Conservation (phyloP, 495 filamentous ascomycete species). For the Xylaria telfairii region DNA sequence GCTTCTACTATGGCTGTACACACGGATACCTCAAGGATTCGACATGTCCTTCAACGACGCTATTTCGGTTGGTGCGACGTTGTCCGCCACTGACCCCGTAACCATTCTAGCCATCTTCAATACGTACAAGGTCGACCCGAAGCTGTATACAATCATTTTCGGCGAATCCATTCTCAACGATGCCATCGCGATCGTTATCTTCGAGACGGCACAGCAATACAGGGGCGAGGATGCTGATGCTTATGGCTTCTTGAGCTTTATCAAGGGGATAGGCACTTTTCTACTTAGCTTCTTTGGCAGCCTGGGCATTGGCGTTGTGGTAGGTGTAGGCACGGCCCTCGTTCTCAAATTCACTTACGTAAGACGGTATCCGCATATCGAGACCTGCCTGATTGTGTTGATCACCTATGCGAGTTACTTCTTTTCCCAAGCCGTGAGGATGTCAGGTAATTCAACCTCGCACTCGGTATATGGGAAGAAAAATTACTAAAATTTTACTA, state of each 20-base stretch:
- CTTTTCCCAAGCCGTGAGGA: conserved; percentile 90
- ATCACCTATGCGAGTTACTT: conserved; percentile 97
- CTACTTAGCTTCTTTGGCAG: conserved; percentile 95
- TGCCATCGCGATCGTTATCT: conserved; percentile 96
- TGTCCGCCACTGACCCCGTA: conserved; percentile 96
- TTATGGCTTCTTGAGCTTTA: conserved; percentile 74
- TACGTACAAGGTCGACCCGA: conserved; percentile 97
- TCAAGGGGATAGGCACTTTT: conserved; percentile 93
- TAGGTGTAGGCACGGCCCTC: conserved; percentile 86
- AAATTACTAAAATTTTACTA: conserved; percentile 45
- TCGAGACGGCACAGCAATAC: conserved; percentile 94
- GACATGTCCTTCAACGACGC: conserved; percentile 91
- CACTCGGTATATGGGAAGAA: not conserved
- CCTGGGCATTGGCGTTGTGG: conserved; percentile 82
- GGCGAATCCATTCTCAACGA: conserved; percentile 98
- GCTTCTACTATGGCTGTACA: conserved; percentile 85
- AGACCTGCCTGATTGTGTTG: conserved; percentile 91
- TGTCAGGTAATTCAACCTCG: conserved; percentile 77
- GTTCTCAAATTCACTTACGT: conserved; percentile 92
- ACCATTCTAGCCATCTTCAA: conserved; percentile 99
- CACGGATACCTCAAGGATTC: conserved; percentile 79
- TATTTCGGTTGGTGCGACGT: conserved; percentile 91
- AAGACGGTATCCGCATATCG: conserved; percentile 90
- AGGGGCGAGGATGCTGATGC: conserved; percentile 65
- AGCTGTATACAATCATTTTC: conserved; percentile 97